Evolutionary conservation across 2,329 filamentous ascomycete species (phyloP).

Genomic region (Fusarium neocosmosporiellum): DNA sequence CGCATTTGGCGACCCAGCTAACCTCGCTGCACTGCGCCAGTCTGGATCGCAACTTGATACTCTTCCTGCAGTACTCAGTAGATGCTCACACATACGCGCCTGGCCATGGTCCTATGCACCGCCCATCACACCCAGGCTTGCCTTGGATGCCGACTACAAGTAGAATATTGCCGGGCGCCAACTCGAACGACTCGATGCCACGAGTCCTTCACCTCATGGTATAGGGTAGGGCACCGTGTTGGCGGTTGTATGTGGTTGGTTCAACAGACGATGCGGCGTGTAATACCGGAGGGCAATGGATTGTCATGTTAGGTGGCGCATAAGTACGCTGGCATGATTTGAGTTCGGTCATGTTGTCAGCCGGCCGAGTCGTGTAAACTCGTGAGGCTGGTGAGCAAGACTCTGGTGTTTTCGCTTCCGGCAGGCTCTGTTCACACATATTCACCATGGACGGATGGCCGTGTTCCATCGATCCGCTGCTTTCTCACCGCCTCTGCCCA

Average conservation of each 20-base stretch:
- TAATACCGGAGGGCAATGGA: background rate
- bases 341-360: background rate
- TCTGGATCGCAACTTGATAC: background rate
- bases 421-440: background rate
- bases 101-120: background rate
- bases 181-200: background rate
- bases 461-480: conserved; percentile 10
- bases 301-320: background rate
- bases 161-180: background rate
- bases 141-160: background rate
- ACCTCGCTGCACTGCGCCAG: background rate
- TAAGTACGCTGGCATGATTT: background rate
- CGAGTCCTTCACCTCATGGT: background rate
- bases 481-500: conserved; percentile 19
- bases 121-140: background rate
- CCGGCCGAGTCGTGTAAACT: background rate
- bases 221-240: background rate
- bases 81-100: background rate
- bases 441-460: background rate
- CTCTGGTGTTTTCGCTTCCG: background rate
- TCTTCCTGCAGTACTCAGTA: background rate
- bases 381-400: background rate
- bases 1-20: background rate
- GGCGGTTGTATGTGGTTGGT: background rate
- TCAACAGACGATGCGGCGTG: background rate